Base-by-base conservation (phyloP, 2,329 filamentous ascomycete species). In the Apiospora pterosperma region DNA sequence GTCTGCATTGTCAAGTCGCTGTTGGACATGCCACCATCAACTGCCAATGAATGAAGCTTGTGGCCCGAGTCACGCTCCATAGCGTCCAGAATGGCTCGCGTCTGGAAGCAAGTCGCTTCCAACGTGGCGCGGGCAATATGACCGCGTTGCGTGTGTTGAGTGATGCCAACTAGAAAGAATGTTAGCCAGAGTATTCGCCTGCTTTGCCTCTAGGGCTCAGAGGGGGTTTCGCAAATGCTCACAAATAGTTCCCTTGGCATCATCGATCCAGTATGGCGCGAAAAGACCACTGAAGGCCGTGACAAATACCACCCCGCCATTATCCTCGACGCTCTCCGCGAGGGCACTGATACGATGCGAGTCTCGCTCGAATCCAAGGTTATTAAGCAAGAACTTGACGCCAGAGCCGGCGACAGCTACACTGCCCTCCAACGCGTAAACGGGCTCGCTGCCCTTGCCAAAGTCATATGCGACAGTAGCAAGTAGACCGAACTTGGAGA, bases 191-290 rank as follows among this genome's bases (percentile, higher is more conserved):
- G 5, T 23, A 21, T 23, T 61, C 59, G n/a, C 39, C 2, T 34
- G 14, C 5, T 3, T 21, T 61, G 31, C 10, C 23, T 36, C 28
- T 7, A 34, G 11, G 34, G 16, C 7, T 41, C 59, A 62, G 48
- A 10, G 44, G 4, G 39, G 23, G 21, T 58, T n/a, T n/a, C n/a
- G 14, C 16, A 31, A 28, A 1, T 42, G 81, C 85, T 79, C 80
- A 89, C 86, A 94, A 64, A 96, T 88, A 5, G 93, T 97, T 65
- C 93, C 93, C 76, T 93, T 91, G 23, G 93, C 93, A 78, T 96
- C 92, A 74, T 97, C 93, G 67, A 97, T 95, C 93, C 93, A 97
- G 78, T 97, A 97, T 0, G 93, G 93, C 1, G 93, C 93, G 75
- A 97, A 97, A 3, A 97, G 84, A 63, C 93, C 93, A 76, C 90